Percentiles rank a stretch among this genome's conserved stretches.
phyloP scores from a whole-genome alignment of 306 rosid species.

The Cucurbita argyrosperma region DNA sequence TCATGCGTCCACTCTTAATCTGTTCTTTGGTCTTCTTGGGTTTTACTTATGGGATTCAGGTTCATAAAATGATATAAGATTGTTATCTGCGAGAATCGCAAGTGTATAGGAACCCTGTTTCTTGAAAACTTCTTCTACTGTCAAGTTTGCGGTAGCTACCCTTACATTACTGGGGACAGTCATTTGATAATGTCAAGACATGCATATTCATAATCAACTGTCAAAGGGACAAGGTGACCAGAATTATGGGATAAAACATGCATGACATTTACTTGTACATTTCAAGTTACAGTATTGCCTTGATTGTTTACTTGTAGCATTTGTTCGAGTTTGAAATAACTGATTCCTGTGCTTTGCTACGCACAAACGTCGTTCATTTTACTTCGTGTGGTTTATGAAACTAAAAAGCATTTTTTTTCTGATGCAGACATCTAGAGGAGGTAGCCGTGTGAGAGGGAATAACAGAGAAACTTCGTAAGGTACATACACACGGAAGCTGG shows the following conservation, averaged over 20 bases:
- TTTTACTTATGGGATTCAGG: neutral
- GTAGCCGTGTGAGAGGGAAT: neutral
- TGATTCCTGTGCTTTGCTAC: neutral
- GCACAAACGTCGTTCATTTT: neutral
- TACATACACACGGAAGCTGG: neutral
- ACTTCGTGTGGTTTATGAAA: neutral
- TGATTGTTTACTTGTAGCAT: neutral
- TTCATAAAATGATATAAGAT: neutral
- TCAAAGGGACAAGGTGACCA: neutral
- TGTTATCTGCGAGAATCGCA: neutral
- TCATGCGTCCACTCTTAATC: neutral
- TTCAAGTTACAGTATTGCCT: neutral
- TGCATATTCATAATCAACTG: neutral
- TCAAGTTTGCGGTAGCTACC: neutral
- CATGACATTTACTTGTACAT: no score
- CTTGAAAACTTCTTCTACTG: neutral
- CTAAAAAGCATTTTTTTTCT: neutral
- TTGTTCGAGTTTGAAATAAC: neutral
- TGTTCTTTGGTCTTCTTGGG: neutral
- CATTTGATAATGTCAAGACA: neutral
- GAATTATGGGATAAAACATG: neutral
- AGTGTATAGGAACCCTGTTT: neutral
- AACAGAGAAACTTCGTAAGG: neutral
- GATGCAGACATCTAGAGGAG: conserved; percentile 11
- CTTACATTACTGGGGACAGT: neutral